Base-by-base conservation (phyloP, 2,329 filamentous ascomycete genomes). In the Trichothecium sympodiale region DNA sequence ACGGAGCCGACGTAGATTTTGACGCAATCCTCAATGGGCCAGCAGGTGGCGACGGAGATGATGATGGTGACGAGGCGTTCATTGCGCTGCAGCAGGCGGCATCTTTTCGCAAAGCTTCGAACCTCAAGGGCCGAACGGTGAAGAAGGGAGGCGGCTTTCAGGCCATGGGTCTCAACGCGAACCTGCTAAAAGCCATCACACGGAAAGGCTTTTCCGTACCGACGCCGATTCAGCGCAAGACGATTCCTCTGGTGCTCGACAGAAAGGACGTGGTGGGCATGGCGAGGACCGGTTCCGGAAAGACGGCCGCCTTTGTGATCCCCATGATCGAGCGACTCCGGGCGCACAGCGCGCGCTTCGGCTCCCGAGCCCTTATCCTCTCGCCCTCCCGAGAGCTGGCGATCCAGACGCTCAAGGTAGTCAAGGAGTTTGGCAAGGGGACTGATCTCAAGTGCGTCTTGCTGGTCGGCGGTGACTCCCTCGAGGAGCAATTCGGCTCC, bases 121-220 rank as follows among this genome's bases (percentile, higher is more conserved):
- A 88, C 52, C 48, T 91, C 7, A 91, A 89, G 57, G 84, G 85
- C 15, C 83, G 83, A 43, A 81, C 80, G 3, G 83, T 85, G 23
- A 95, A 95, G 66, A 98, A 96, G 60, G 84, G 88, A 27, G 91
- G 91, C 50, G 91, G 89, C 35, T 98, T 98, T 54, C 91, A 98
- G 57, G 81, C 84, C 32, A 95, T 98, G 88, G 83, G 75, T 28
- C 64, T 96, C 38, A 94, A 84, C 60, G 68, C 78, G 9, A 80
- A 83, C 46, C 69, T 98, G 4, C 69, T 98, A 17, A 91, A 93
- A 53, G 86, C 91, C 2, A 96, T 98, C 45, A 75, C 83, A 10
- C 75, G 84, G 48, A 98, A 96, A 62, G 93, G 91, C 13, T 98
- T 95, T 60, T 86, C 83, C 1, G 85, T 96, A 3, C 93, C 93